Evolutionary conservation across 2,329 filamentous ascomycete species (phyloP).

Genomic region (Phialophora macrospora): DNA sequence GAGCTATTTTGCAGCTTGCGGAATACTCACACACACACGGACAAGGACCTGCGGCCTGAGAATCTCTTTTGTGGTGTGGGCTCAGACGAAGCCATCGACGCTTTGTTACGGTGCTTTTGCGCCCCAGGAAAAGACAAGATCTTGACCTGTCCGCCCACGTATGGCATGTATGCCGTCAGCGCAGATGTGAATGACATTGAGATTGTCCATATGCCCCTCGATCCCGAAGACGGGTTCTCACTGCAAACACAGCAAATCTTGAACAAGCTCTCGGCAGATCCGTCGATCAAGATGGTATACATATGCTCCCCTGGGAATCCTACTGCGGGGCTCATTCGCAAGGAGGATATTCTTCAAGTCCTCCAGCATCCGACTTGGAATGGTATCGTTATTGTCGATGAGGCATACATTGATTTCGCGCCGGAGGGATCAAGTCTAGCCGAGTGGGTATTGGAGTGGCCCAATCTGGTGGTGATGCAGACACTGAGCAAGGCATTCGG

Average conservation of each 20-base stretch:
- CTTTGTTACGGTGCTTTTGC: conserved; percentile 91
- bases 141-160: conserved; percentile 92
- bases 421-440: conserved; percentile 78
- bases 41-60: conserved; percentile 72
- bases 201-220: conserved; percentile 83
- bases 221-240: conserved; percentile 71
- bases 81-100: conserved; percentile 96
- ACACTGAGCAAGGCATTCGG: conserved; percentile 98
- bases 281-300: conserved; percentile 83
- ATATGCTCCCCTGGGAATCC: conserved; percentile 96
- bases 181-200: conserved; percentile 91
- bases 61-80: conserved; percentile 95
- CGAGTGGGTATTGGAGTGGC: conserved; percentile 89
- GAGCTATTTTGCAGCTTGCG: conserved; percentile 83
- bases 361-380: conserved; percentile 93
- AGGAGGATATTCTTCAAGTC: conserved; percentile 72
- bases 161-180: conserved; percentile 97
- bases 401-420: conserved; percentile 96
- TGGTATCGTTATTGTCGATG: conserved; percentile 88
- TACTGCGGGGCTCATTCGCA: conserved; percentile 77
- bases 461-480: conserved; percentile 97
- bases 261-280: conserved; percentile 65
- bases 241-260: conserved; percentile 74
- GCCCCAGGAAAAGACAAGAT: conserved; percentile 85
- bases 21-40: conserved; percentile 81